Base-by-base conservation (phyloP, 31 red algal genomes). In the Asparagopsis taxiformis region DNA sequence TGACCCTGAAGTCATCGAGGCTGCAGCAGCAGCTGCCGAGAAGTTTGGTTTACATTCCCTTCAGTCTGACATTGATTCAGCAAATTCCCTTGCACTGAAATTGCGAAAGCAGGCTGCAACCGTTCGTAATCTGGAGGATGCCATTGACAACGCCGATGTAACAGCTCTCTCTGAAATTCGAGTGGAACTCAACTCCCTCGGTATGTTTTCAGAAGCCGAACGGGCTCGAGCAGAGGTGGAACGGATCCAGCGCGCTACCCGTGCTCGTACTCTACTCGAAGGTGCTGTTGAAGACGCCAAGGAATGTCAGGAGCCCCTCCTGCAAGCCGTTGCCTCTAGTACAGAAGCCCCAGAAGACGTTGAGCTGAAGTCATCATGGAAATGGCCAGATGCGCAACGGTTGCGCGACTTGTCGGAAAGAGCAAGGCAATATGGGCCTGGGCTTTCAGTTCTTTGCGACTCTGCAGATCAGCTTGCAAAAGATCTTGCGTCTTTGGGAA, bases 171-270 rank as follows among this genome's bases (percentile, higher is more conserved):
- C 49, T 22, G 74, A 68, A 30, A 56, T 93, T 38, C 87, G 82
- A 0, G 5, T 23, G 13, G 55, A 53, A n/a, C 76, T 98, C 9
- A 85, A 81, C 11, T 48, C 74, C 2, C 65, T 98, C 10, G 91
- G 95, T 0, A 82, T 98, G 79, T 79, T 98, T 65, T 58, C 72
- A 38, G 95, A 91, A 37, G 90, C 95, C 6, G 95, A 98, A 51
- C 36, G 53, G 36, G 95, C 91, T 2, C 79, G 95, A 2, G 67
- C 82, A 0, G 69, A 80, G 51, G 54, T 84, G 13, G 95, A 98
- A 37, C 39, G 77, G 9, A 32, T 97, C 41, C 76, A 85, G 48
- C 73, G 75, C 15, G 68, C 82, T 20, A 69, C 48, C 5, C 60
- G 75, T 29, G 79, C 93, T 0, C 52, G 76, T 9, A 52, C 69